Conservation (phyloP, 169 alveolate genomes). For the Perkinsus olseni region DNA sequence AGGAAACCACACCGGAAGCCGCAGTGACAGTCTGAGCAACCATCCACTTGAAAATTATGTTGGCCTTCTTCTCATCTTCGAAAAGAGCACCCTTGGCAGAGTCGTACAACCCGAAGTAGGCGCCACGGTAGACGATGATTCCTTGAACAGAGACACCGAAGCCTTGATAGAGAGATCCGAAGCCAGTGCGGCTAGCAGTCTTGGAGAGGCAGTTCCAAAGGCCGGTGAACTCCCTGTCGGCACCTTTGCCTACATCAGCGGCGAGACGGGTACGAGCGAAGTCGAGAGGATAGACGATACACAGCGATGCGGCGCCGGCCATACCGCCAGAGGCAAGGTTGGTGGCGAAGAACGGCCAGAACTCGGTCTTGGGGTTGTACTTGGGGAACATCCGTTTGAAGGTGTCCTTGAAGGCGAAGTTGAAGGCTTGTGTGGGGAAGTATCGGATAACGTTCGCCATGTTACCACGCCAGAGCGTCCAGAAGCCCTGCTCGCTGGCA, state of each 20-base stretch:
- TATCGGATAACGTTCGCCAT: too few species aligned
- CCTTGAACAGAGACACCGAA: too few species aligned
- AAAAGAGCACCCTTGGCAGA: conserved; percentile 83
- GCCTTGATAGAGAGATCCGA: too few species aligned
- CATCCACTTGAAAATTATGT: conserved; percentile 74
- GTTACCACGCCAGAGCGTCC: too few species aligned
- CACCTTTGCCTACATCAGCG: conserved; percentile 85
- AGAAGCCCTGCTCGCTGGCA: too few species aligned
- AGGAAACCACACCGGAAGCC: too few species aligned
- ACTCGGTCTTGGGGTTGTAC: too few species aligned
- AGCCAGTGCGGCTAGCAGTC: too few species aligned
- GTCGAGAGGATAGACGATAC: conserved; percentile 89
- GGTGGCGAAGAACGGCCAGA: conserved; percentile 79
- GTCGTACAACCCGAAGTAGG: conserved; percentile 93
- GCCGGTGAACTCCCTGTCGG: conserved; percentile 75
- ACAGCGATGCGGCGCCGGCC: conserved; percentile 84
- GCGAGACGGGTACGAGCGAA: conserved; percentile 92
- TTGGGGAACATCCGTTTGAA: too few species aligned
- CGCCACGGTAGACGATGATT: conserved; percentile 92
- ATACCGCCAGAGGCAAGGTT: conserved; percentile 83
- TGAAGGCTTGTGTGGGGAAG: too few species aligned
- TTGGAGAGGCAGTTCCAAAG: too few species aligned
- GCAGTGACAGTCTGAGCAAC: conserved; percentile 90
- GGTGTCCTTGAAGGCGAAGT: too few species aligned
- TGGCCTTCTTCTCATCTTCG: conserved; percentile 63